Evolutionary conservation across 2,329 filamentous ascomycete genomes (phyloP), one percentile per base, ranked within the genome.

Genomic region (Tolypocladium cylindrosporum): DNA sequence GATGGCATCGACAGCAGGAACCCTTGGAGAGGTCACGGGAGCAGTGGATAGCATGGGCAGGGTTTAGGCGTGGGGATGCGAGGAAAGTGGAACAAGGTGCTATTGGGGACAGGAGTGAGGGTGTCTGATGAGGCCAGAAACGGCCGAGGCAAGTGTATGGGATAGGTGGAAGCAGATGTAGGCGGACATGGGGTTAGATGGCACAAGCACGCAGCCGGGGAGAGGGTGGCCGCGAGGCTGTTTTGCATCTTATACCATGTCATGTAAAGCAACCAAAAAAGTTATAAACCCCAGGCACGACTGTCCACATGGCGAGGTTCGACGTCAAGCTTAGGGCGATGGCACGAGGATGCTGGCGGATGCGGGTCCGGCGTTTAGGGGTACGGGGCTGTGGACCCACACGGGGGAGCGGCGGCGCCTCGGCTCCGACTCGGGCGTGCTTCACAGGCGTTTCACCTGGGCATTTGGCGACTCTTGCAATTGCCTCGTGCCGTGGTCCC

Each of bases 11-110:
- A 31, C 53, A n/a, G 53, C 16, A n/a, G 37, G 3, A 31, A 55
- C 14, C 19, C 27, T 53, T 39, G 55, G 45, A 14, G 37, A 51
- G 37, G 34, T 34, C 11, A 31, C 40, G 53, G 53, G 21, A 55
- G 53, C 53, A 55, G 53, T 51, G 55, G 55, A 61, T 59, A 59
- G 55, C 55, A 59, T 54, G 50, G 27, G 21, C 34, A 24, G 43
- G 53, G 40, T 1, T 21, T 42, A n/a, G 13, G 48, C 19, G 19
- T 36, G 45, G 45, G 27, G 45, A 50, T 31, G 45, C 16, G 27
- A 34, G 8, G 24, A n/a, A 9, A 5, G 24, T 24, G 43, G 24
- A 31, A 24, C 24, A 16, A 34, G 45, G 45, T 8, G 45, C 48
- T 51, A 36, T n/a, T 34, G 19, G 45, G 45, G 45, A 50, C 27